Evolutionary conservation across 257 asterid species (phyloP), one percentile per base, ranked within the genome.

Genomic region (Solanum lycopersicoides): DNA sequence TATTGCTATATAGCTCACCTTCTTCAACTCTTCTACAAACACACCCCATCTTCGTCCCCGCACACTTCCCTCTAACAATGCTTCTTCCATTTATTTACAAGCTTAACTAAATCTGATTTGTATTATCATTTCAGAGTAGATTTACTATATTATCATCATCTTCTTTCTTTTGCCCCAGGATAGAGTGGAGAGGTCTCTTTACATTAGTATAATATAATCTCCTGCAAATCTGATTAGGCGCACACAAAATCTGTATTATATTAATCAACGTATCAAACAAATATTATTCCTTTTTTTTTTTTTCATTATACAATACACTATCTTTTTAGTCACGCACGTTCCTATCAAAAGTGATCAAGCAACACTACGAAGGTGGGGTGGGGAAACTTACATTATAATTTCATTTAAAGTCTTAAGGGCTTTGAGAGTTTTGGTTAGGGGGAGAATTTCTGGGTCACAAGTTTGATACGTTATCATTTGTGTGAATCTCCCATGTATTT

Each of bases 1-100:
- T 20, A 87, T 5, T 15, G 92, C 91, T 66, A 89, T 83, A 69
- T 34, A 47, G 82, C 89, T 88, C 6, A 90, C 89, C 79, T 68
- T 87, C 89, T 77, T 89, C 84, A 92, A 25, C 39, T 88, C 92
- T 63, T 75, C 60, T 4, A 35, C 21, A 23, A 83, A 89, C 12
- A 34, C 74, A 42, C 56, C 82, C 91, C 92, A 75, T 84, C 86
- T 88, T 56, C 39, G 3, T 23, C 16, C 16, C 34, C 74, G 35
- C 50, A 39, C 25, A 9, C n/a, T 71, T 34, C 4, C 84, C 28
- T 16, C 34, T 30, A 87, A 18, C 20, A 80, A 42, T 21, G 80
- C 85, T 32, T 72, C 89, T 74, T 88, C 90, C 92, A 88, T 88
- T 83, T 85, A 8, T 23, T 35, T 35, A 8, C 9, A 3, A 53